Base-by-base conservation (phyloP, 1,284 basidiomycete species). In the Cutaneotrichosporon dermatis region DNA sequence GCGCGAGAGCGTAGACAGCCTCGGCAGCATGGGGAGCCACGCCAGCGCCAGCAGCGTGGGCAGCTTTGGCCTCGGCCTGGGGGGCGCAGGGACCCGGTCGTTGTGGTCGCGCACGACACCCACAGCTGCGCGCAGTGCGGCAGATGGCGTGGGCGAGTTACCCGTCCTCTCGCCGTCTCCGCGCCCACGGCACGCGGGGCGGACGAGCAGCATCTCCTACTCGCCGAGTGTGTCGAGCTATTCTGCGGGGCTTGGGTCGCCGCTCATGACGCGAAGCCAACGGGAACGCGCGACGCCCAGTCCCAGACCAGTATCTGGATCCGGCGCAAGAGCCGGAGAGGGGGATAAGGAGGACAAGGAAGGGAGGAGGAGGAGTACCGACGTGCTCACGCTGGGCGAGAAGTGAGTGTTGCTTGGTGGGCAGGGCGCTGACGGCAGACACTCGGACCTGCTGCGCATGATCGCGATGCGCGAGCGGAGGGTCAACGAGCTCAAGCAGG, bases 391-490 rank as follows among this genome's bases (percentile, higher is more conserved):
- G n/a, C 52, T 54, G 4, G 36, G 41, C 8, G 52, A 49, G 46
- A 49, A 49, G 46, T 49, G 13, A 13, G 46, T 49, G 4, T 9
- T 8, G 39, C 8, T 34, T 13, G 37, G 54, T 13, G 41, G 4
- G 46, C 25, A 15, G 10, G 40, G 4, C 13, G 54, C 64, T 66
- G 51, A 65, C 58, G 10, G 4, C 44, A 76, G 73, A 60, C 73
- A 76, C 52, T 69, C 69, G 16, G 75, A 75, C 39, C 60, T 76
- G 2, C 58, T 76, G 4, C 69, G 67, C 0, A 53, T 65, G 5
- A 76, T 76, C 50, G 75, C 75, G 33, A 67, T 71, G 63, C 68
- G 68, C 41, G 73, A 76, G 48, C 60, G 73, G 7, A 50, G 68
- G 11, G 72, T 76, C 46, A 69, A 71, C 41, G 75, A 76, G 49